Conservation (phyloP, 352 stramenopile species). For the Pythium vanterpoolii region DNA sequence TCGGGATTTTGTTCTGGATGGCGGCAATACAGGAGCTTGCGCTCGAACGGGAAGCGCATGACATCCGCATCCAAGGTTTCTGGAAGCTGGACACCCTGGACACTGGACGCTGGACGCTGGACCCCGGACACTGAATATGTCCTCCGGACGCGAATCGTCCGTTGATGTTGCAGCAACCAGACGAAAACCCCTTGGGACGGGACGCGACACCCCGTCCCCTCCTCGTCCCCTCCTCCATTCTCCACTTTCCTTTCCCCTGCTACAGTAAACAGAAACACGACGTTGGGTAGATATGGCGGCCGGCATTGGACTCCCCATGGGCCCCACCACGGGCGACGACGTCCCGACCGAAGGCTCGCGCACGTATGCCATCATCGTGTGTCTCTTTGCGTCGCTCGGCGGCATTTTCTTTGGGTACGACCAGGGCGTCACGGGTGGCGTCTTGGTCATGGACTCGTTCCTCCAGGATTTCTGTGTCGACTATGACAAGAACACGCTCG, state of each 20-base stretch:
- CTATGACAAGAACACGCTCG: slow-evolving; percentile 36
- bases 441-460: slow-evolving; percentile 47
- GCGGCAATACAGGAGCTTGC: no score
- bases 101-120: not conserved
- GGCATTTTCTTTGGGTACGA: slow-evolving; percentile 52
- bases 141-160: not conserved
- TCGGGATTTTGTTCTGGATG: no score
- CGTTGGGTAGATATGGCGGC: slow-evolving; percentile 2
- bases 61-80: no score
- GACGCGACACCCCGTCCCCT: not conserved
- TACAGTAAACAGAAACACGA: not conserved
- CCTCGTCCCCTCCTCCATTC: not conserved
- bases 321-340: not conserved
- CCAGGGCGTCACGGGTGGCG: slow-evolving; percentile 36
- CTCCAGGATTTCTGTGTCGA: slow-evolving; percentile 39
- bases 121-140: not conserved
- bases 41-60: not conserved
- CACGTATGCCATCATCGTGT: slow-evolving; percentile 33
- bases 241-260: not conserved
- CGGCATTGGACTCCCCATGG: slow-evolving; percentile 6
- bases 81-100: not conserved
- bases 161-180: not conserved
- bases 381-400: slow-evolving; percentile 38
- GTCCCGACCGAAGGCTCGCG: slow-evolving; percentile 2
- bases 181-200: not conserved